Base-by-base conservation (phyloP, 2,329 filamentous ascomycete genomes). In the Cladophialophora yegresii region DNA sequence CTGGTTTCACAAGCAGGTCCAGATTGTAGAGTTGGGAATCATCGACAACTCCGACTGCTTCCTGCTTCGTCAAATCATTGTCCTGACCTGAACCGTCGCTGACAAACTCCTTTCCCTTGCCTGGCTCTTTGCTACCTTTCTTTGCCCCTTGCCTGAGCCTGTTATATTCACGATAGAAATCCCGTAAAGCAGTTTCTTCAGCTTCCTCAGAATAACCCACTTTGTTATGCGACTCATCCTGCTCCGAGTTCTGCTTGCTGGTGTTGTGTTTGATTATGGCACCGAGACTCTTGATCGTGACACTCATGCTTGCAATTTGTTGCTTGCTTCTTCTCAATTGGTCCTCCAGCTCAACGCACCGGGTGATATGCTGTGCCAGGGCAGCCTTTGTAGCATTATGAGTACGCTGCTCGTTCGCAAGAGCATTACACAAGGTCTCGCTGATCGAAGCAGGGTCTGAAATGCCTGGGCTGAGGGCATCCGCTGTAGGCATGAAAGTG, bases 371-470 rank as follows among this genome's bases (percentile, higher is more conserved):
- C n/a, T 67, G 49, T n/a, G 51, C 58, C 45, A 71, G 36, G n/a
- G 49, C 54, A n/a, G 49, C 32, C 56, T 61, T 67, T 22, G 70
- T 68, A 4, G 26, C 45, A 23, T 64, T 59, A 60, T 71, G 70
- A 2, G 66, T 65, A 54, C 67, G 59, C 58, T 71, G 70, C 33
- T 71, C 70, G 23, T 64, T 67, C 16, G 59, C 60, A n/a, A 61
- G 50, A 22, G 49, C 58, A 16, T 40, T 47, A 28, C 58, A 64
- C 32, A 71, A 55, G 13, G 63, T 64, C 53, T 67, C 43, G 49
- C 47, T 64, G 49, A 65, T 30, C 3, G 58, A 53, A 23, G 61
- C 28, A 20, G 58, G 32, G 8, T 67, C 62, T 33, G 57, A 40
- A 47, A 32, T n/a, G n/a, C n/a, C 33, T 9, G 54, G 45, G n/a